A percentile compares a stretch with the other conserved stretches of the same genome.
Evolutionary conservation across 106 monocot species (phyloP).

Genomic region (Chionographis japonica): DNA sequence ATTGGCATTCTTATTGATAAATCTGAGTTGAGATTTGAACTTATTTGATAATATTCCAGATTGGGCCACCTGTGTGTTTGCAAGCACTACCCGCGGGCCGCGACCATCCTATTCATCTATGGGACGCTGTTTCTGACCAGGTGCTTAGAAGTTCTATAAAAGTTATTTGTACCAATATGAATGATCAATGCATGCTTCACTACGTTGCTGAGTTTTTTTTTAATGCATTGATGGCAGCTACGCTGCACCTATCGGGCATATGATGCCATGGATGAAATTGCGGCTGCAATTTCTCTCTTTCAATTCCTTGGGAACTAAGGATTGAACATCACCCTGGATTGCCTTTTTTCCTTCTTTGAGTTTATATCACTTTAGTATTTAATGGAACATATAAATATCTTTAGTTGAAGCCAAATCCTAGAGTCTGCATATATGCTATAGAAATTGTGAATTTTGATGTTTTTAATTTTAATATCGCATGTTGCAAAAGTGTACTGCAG

Average conservation of each 20-base stretch:
- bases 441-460: no score
- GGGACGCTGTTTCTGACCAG: conserved; percentile 81
- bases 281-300: conserved; percentile 90
- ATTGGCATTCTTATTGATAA: background rate
- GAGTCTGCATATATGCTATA: no score
- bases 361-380: no score
- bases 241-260: conserved; percentile 96
- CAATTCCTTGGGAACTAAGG: conserved; percentile 79
- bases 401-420: no score
- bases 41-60: conserved; percentile 34
- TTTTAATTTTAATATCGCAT: no score
- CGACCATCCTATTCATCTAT: conserved; percentile 93
- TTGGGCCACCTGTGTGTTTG: conserved; percentile 71
- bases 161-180: no score
- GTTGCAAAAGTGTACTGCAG: no score
- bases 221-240: conserved; percentile 36
- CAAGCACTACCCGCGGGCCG: conserved; percentile 64
- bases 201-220: conserved; percentile 8
- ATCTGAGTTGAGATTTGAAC: background rate
- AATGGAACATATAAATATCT: no score
- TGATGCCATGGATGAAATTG: conserved; percentile 95
- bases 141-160: conserved; percentile 16
- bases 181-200: background rate
- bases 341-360: background rate
- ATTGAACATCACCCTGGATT: conserved; percentile 2